These are phyloP conservation scores for Trichosporon ovoides DNA, from an alignment of 1,284 basidiomycete genomes.

Conservation along the genomic window DNA sequence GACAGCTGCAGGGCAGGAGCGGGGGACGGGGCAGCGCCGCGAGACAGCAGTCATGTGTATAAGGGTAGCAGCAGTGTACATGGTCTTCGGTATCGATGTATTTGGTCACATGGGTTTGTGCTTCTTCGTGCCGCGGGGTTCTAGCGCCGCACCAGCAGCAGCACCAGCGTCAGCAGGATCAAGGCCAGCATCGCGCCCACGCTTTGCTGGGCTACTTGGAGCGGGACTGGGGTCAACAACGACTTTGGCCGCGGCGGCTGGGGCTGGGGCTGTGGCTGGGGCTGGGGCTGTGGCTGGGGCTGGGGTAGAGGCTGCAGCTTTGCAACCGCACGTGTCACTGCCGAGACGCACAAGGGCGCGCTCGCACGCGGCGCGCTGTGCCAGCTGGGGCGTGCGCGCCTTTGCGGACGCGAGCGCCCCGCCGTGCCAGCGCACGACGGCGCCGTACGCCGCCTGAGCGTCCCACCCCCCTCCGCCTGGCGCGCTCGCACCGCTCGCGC, in stretches of 20 bases:
- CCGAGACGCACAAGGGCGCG: constrained; percentile 17
- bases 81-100: neutral
- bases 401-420: constrained; percentile 14
- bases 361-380: constrained; percentile 27
- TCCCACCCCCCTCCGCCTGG: neutral
- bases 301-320: too few relatives aligned
- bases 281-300: too few relatives aligned
- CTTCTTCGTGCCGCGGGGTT: neutral
- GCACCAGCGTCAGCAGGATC: neutral
- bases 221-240: neutral
- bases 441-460: neutral
- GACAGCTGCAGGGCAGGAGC: too few relatives aligned
- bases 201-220: neutral
- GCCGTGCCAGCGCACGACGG: constrained; percentile 23
- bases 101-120: neutral
- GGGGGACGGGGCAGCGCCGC: too few relatives aligned
- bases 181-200: neutral
- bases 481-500: neutral
- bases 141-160: neutral
- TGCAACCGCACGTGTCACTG: neutral
- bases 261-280: too few relatives aligned
- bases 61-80: neutral
- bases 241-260: too few relatives aligned
- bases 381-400: constrained; percentile 16
- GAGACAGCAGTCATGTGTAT: too few relatives aligned